phyloP scores from a whole-genome alignment of 2,329 filamentous ascomycete genomes.

The Aureobasidium sp. region DNA sequence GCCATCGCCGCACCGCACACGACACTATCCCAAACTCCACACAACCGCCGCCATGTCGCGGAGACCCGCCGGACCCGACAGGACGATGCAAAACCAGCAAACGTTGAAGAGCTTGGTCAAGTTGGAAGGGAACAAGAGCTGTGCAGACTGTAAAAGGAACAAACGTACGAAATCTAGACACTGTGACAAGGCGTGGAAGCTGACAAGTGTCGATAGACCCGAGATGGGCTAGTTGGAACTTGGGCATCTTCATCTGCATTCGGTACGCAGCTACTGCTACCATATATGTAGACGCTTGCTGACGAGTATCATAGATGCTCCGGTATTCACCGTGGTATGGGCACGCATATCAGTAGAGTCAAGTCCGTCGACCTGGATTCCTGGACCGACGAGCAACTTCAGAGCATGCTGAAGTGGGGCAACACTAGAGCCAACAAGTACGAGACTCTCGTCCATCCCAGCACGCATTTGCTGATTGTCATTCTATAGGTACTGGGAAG shows the following conservation, averaged over 20 bases:
- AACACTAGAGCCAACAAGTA: conserved; percentile 93
- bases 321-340: conserved; percentile 97
- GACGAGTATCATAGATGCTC: conserved; percentile 55
- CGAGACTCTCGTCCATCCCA: conserved; percentile 17
- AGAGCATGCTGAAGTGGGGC: conserved; percentile 91
- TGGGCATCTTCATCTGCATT: conserved; percentile 96
- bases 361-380: conserved; percentile 97
- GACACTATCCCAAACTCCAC: not conserved
- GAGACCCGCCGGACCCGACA: conserved; percentile 73
- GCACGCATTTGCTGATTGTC: not conserved
- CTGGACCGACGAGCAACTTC: conserved; percentile 96
- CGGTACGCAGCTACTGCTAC: conserved; percentile 38
- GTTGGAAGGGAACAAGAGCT: conserved; percentile 90
- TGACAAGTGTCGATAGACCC: conserved; percentile 57
- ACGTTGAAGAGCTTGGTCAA: conserved; percentile 94
- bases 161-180: conserved; percentile 60
- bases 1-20: not conserved
- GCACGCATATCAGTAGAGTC: conserved; percentile 94
- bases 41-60: conserved; percentile 57
- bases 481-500: conserved; percentile 69
- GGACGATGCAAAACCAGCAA: conserved; percentile 85
- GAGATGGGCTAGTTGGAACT: conserved; percentile 98
- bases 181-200: conserved; percentile 13
- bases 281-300: not conserved
- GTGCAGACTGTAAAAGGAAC: conserved; percentile 97